phyloP scores from a whole-genome alignment of 805 yeast species.

The Zygotorulaspora chibaensis region DNA sequence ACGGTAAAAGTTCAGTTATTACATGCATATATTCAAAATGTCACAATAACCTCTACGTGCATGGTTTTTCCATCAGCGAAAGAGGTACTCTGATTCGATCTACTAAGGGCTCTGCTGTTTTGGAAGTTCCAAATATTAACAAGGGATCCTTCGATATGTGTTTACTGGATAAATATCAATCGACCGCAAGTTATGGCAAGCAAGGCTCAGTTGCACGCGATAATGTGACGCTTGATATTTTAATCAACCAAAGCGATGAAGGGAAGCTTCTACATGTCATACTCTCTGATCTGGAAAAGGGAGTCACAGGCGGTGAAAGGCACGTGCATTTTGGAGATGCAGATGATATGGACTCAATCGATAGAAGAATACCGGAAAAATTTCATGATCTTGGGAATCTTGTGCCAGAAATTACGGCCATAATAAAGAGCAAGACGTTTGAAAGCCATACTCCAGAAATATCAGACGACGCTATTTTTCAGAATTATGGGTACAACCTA shows the following conservation, averaged over 20 bases:
- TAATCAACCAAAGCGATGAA: slow-evolving; percentile 5
- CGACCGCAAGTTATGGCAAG: not conserved
- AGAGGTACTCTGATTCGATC: slow-evolving; percentile 15
- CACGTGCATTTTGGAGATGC: not conserved
- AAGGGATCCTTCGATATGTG: slow-evolving; percentile 8
- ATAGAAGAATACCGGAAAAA: not conserved
- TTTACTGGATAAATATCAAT: not conserved
- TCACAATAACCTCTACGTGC: slow-evolving; percentile 20
- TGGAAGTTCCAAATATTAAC: slow-evolving; percentile 13
- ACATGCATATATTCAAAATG: slow-evolving; percentile 20
- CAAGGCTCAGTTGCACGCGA: not conserved
- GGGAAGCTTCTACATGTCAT: slow-evolving; percentile 7
- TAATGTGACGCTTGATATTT: slow-evolving; percentile 5
- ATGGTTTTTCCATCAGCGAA: slow-evolving; percentile 16
- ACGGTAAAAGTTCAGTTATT: slow-evolving; percentile 9
- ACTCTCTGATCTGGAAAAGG: slow-evolving; percentile 2
- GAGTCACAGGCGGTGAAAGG: not conserved
- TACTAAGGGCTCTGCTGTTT: slow-evolving; percentile 13
- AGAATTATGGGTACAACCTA: slow-evolving; percentile 26
- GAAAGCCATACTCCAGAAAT: not conserved
- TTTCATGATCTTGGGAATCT: not conserved
- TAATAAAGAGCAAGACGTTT: not conserved
- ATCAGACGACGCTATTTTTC: slow-evolving; percentile 19
- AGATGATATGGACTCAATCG: not conserved
- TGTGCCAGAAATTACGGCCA: not conserved